Evolutionary conservation across 1,284 basidiomycete genomes (phyloP), one percentile per base, ranked within the genome.

Genomic region (Ustilago bromivora): DNA sequence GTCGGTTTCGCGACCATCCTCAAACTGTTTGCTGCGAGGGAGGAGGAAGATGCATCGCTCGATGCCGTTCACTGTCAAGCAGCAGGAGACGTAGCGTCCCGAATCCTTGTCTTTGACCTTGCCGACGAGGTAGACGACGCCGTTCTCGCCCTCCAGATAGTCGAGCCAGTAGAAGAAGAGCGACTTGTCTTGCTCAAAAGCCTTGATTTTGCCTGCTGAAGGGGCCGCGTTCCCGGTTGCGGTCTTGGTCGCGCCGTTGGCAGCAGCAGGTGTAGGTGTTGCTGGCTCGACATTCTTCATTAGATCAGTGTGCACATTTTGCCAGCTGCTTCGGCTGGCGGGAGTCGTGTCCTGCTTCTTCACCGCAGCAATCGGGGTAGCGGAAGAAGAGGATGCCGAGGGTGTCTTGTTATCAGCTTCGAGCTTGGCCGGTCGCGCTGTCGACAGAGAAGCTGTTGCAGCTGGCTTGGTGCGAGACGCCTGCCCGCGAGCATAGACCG

Each of bases 31-130:
- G 54, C 58, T 58, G 19, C 82, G 90, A 0, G 96, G 95, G 61
- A 96, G 89, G n/a, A 97, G 90, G 82, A 93, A 98, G n/a, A 99
- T 88, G 85, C 97, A 98, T 32, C 96, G 91, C 87, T 98, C 90
- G 28, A 99, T 90, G 62, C 92, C 92, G 71, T 93, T 91, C 58
- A 99, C 90, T 2, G 92, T 92, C 46, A 99, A 89, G 80, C 94
- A 96, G 77, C 93, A 94, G 28, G 94, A 96, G n/a, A 94, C 89
- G 90, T 92, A 98, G 66, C 88, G 88, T 28, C 87, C 87, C 6
- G 76, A 83, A 8, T 65, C 66, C 51, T 73, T 76, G 75, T 85
- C 82, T 58, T 80, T 81, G 74, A 86, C 82, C 56, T 86, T 86
- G 55, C 84, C 84, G 11, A 85, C 80, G 11, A 86, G 80, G 68